Conservation (phyloP, 495 filamentous ascomycete species). For the Achaetomiella virescens region DNA sequence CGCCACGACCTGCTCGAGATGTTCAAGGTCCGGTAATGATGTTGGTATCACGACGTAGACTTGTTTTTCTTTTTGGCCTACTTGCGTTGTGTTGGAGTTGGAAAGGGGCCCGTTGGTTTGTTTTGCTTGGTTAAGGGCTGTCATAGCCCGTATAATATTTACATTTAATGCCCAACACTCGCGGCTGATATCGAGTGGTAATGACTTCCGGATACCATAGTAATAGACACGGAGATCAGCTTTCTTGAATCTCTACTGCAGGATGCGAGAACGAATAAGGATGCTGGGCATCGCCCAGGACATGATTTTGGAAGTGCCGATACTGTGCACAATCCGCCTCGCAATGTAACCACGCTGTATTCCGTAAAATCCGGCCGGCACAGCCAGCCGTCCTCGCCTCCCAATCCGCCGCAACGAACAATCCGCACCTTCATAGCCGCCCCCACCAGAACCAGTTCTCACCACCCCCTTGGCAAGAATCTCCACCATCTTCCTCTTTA, state of each 20-base stretch:
- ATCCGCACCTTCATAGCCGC: too few species aligned
- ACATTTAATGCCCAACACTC: conserved; percentile 4
- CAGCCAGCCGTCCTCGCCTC: too few species aligned
- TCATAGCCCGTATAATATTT: background rate
- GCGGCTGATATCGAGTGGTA: background rate
- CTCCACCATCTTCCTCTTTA: too few species aligned
- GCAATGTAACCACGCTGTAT: too few species aligned
- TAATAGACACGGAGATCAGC: background rate
- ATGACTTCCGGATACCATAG: background rate
- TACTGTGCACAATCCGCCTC: too few species aligned
- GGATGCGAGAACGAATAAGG: background rate
- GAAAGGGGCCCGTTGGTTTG: background rate
- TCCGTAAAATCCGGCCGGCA: too few species aligned
- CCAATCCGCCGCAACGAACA: too few species aligned
- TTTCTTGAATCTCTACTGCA: background rate
- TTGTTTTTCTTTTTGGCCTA: background rate
- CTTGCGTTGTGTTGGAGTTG: background rate
- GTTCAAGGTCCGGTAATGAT: conserved; percentile 27
- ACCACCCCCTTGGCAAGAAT: too few species aligned
- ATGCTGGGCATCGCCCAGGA: too few species aligned
- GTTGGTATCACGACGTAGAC: background rate
- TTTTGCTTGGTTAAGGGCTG: background rate
- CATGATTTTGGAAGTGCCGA: too few species aligned
- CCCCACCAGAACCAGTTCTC: too few species aligned
- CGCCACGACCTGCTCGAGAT: conserved; percentile 65